Evolutionary conservation across 2,329 filamentous ascomycete species (phyloP), one percentile per base, ranked within the genome.

Genomic region (Diaporthe eres): DNA sequence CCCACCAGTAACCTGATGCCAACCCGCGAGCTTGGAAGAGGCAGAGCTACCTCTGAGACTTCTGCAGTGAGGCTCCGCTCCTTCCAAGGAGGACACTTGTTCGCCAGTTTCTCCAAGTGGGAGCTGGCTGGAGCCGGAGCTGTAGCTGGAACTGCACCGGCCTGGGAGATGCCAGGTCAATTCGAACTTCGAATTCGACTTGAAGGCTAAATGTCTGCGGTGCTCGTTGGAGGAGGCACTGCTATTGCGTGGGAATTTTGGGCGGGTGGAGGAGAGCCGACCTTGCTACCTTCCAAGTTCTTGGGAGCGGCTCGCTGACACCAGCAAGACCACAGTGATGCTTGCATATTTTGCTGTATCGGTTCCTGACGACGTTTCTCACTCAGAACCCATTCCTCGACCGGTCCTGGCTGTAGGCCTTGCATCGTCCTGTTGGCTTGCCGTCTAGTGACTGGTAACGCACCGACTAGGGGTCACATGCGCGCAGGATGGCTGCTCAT

Each of bases 381-480:
- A 39, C 65, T 53, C 19, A 8, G n/a, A 19, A 3, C 17, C 7
- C 12, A 39, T 1, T 28, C 22, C 25, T 25, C 31, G 22, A 39
- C 47, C 28, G 47, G 63, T 25, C 8, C 63, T 53, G 63, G 10
- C 12, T 10, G 63, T 39, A 7, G 63, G 19, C 9, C 15, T 28
- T 9, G 44, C 22, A 68, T 39, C 34, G 47, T 39, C 49, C 31
- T 39, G 19, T 34, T 51, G 63, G 25, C n/a, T 13, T 28, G 15
- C 42, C 17, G 63, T 51, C 63, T 53, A 68, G 65, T 53, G 65
- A 49, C 31, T 12, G 47, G 65, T 68, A n/a, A 68, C 39, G 47
- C 31, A 34, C 22, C 22, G 47, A 53, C 65, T 39, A 34, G 44
- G 53, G 47, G 28, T 25, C 63, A 37, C 28, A 51, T 51, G 44